phyloP scores from a whole-genome alignment of 2,329 filamentous ascomycete species.

The Diatrype stigma region DNA sequence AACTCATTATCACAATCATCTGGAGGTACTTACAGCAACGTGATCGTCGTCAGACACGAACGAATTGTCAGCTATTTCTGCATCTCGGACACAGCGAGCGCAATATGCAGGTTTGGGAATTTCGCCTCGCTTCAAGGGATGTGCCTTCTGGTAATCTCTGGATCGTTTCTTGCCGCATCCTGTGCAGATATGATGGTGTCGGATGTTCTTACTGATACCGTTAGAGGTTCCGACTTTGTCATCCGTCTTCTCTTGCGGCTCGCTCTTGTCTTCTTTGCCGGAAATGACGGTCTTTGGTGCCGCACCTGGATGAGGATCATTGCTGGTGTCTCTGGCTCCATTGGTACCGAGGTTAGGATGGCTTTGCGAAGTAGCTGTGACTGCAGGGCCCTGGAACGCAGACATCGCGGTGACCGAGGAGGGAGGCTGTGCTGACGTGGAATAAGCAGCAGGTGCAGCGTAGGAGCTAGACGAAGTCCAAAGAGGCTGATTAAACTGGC shows the following conservation, averaged over 20 bases:
- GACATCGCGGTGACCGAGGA: not conserved
- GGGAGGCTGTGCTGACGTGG: not conserved
- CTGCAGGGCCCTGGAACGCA: not conserved
- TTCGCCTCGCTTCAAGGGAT: conserved; percentile 22
- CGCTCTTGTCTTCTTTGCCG: not conserved
- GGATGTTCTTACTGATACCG: conserved; percentile 16
- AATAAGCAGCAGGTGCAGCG: conserved; percentile 1
- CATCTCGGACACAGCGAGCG: conserved; percentile 13
- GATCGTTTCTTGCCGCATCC: conserved; percentile 23
- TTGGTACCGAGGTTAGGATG: not conserved
- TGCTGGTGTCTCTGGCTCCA: too few species aligned
- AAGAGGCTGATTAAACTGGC: conserved; percentile 3
- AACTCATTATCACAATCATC: not conserved
- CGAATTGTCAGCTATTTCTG: conserved; percentile 3
- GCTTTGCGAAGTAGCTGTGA: not conserved
- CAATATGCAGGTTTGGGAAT: conserved; percentile 21
- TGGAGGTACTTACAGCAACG: conserved; percentile 1
- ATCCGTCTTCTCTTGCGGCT: not conserved
- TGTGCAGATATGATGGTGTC: conserved; percentile 19
- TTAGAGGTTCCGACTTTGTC: not conserved
- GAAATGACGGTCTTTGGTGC: not conserved
- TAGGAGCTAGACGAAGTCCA: conserved; percentile 2
- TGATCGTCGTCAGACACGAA: conserved; percentile 1
- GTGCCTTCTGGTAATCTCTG: conserved; percentile 15
- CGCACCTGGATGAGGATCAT: not conserved